Evolutionary conservation across 768 basidiomycete genomes (phyloP).

Genomic region (Gloeostereum incarnatum): DNA sequence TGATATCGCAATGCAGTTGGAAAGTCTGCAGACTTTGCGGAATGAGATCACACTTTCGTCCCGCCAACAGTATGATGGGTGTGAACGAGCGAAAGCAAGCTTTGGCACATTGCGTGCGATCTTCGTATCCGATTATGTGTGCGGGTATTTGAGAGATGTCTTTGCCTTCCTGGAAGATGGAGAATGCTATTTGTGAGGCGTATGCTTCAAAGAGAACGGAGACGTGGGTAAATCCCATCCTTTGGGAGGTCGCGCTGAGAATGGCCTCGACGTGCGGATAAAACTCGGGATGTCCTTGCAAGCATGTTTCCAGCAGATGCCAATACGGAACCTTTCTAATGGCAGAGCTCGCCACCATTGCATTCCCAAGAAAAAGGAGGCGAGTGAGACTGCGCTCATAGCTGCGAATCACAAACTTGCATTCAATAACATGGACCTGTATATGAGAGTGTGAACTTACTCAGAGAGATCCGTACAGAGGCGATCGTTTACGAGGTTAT

Average conservation of each 20-base stretch:
- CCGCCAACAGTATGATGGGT: conserved; percentile 51
- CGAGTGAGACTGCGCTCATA: conserved; percentile 73
- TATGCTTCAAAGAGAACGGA: conserved; percentile 70
- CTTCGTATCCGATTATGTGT: conserved; percentile 65
- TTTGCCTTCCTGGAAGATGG: conserved; percentile 39
- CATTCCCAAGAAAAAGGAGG: conserved; percentile 62
- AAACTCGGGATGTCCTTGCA: conserved; percentile 25
- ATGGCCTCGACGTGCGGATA: conserved; percentile 36
- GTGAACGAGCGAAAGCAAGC: conserved; percentile 61
- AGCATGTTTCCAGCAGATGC: conserved; percentile 73
- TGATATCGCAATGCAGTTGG: conserved; percentile 49
- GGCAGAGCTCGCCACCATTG: conserved; percentile 69
- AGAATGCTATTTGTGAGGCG: conserved; percentile 64
- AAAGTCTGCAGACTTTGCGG: conserved; percentile 38
- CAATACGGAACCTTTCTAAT: conserved; percentile 79
- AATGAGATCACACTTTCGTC: conserved; percentile 18
- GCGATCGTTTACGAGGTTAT: conserved; percentile 33
- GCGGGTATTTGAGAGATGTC: conserved; percentile 62
- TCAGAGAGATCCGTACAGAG: conserved; percentile 36
- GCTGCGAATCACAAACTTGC: conserved; percentile 24
- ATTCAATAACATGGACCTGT: neutral
- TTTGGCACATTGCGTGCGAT: conserved; percentile 56
- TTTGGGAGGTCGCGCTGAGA: conserved; percentile 49
- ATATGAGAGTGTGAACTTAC: conserved; percentile 26
- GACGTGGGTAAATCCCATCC: conserved; percentile 55